A percentile compares a stretch with the other conserved stretches of the same genome.
These are phyloP conservation scores for Dictyostelium capitatum DNA, from an alignment of 78 protist species.

Conservation along the genomic window DNA sequence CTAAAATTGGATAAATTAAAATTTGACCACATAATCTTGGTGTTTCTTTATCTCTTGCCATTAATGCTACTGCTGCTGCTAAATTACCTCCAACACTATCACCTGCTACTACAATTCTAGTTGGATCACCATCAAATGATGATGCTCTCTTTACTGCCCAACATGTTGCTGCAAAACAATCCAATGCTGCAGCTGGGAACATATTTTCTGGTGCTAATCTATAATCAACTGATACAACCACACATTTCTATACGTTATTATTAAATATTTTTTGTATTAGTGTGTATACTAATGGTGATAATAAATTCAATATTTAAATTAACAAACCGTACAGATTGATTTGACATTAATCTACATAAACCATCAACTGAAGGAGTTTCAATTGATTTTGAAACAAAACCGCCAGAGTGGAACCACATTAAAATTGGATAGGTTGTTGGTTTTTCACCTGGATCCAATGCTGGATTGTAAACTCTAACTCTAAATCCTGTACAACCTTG, in stretches of 20 bases:
- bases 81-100: conserved; percentile 77
- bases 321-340: conserved; percentile 73
- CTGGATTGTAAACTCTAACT: conserved; percentile 74
- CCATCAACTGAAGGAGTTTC: conserved; percentile 80
- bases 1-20: conserved; percentile 60
- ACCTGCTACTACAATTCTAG: conserved; percentile 72
- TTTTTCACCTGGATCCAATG: conserved; percentile 64
- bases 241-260: conserved; percentile 53
- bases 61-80: conserved; percentile 76
- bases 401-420: conserved; percentile 83
- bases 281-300: neutral
- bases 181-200: conserved; percentile 76
- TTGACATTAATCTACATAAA: conserved; percentile 56
- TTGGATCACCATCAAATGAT: conserved; percentile 78
- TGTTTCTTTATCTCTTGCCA: conserved; percentile 74
- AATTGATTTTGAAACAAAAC: conserved; percentile 65
- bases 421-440: conserved; percentile 42
- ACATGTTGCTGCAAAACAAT: conserved; percentile 81
- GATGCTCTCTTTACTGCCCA: conserved; percentile 71
- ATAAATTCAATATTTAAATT: neutral
- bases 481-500: conserved; percentile 73
- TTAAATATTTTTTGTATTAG: neutral
- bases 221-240: conserved; percentile 72
- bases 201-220: conserved; percentile 76
- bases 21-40: conserved; percentile 61